Conservation (phyloP, 73 alveolate genomes). For the Paramecium pentaurelia region DNA sequence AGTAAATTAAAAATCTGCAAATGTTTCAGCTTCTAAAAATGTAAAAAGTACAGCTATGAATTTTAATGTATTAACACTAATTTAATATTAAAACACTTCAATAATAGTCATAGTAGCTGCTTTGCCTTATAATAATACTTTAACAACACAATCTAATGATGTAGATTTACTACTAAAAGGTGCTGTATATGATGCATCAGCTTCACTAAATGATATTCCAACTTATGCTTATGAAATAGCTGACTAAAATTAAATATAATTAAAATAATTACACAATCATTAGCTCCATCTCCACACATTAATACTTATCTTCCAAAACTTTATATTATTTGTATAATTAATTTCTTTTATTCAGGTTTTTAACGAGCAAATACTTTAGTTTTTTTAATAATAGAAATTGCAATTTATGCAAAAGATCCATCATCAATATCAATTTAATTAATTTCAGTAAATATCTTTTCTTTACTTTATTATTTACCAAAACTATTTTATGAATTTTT, state of each 20-base stretch:
- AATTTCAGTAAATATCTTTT: background rate
- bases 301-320: background rate
- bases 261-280: slow-evolving; percentile 67
- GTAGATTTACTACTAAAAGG: slow-evolving; percentile 47
- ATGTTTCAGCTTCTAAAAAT: background rate
- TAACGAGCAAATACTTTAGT: slow-evolving; percentile 31
- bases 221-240: slow-evolving; percentile 52
- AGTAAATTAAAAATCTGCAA: slow-evolving; percentile 25
- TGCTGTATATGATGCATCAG: slow-evolving; percentile 60
- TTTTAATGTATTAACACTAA: slow-evolving; percentile 15
- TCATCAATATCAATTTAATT: slow-evolving; percentile 16
- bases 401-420: background rate
- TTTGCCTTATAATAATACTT: slow-evolving; percentile 42
- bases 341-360: slow-evolving; percentile 40
- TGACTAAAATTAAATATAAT: background rate
- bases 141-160: slow-evolving; percentile 39
- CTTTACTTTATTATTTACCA: background rate
- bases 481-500: background rate
- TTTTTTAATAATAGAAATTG: background rate
- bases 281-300: slow-evolving; percentile 82
- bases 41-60: background rate
- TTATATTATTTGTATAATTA: background rate
- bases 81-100: slow-evolving; percentile 43
- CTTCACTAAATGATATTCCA: slow-evolving; percentile 55
- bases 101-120: slow-evolving; percentile 54